Base-by-base conservation (phyloP, 2,329 filamentous ascomycete species). In the Sporothrix pallida region DNA sequence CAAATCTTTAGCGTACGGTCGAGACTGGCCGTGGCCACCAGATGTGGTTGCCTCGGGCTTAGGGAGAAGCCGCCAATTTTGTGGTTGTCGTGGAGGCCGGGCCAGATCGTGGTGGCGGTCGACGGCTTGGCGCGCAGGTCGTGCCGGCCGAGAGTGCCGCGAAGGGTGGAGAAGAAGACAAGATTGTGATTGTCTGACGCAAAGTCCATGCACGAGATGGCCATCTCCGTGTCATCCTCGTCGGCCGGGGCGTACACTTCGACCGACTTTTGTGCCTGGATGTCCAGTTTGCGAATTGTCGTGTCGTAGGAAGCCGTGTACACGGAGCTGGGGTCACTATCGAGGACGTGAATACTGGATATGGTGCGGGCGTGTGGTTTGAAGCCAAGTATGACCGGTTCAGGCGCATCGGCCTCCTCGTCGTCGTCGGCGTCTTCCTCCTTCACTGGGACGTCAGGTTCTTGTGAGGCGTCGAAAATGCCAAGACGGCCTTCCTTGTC, bases 1-100 rank as follows among this genome's bases (percentile, higher is more conserved):
- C 96, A 99, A 2, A 99, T 87, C 78, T 95, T 95, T 78, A 99
- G 84, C 0, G 91, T 97, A 2, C 95, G 89, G 80, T 99, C 96
- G 0, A 99, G 85, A 0, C 93, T 97, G 0, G 95, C 96, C 0
- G 96, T 98, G 0, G 94, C 94, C 0, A 97, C 83, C 3, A 97
- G 88, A 79, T 98, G 93, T 0, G 94, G 91, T 2, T 94, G 88
- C 0, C 91, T 81, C 0, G 96, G 95, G 78, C 97, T 91, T 1
- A 98, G 82, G 0, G 91, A 92, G 81, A 98, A 98, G 0, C 96
- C 96, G 20, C 96, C 96, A 72, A 99, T 98, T 80, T 99, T 99
- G 81, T 97, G 95, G 54, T 74, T 74, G 71, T 97, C 94, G 0
- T 91, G 92, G 0, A 98, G 84, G 9, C 89, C 86, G 0, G 58